Conservation (phyloP, 257 asterid genomes). For the Solanum tacnaense region DNA sequence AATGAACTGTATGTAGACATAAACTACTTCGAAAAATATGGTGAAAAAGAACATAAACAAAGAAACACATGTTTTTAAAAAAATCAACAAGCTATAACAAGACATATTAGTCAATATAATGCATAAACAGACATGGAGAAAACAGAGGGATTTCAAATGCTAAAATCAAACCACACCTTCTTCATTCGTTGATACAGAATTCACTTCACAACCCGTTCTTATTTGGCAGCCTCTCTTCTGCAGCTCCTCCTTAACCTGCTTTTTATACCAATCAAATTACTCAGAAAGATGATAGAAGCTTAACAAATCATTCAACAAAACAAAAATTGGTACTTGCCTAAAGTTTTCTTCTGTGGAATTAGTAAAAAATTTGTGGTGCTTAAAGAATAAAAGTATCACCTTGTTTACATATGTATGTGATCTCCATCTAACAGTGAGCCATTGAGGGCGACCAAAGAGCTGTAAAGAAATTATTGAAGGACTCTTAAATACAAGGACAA, state of each 20-base stretch:
- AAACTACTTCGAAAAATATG: no score
- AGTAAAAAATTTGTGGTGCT: not conserved
- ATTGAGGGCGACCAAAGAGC: constrained; percentile 90
- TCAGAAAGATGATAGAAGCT: not conserved
- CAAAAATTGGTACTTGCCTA: not conserved
- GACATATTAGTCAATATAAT: no score
- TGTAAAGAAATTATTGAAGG: constrained; percentile 11
- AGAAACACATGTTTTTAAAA: no score
- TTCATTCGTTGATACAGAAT: constrained; percentile 39
- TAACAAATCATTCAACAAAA: not conserved
- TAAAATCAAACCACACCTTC: constrained; percentile 26
- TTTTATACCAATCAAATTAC: not conserved
- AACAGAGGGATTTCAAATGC: not conserved
- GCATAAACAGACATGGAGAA: not conserved
- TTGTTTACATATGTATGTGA: constrained; percentile 52
- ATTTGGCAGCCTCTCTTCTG: constrained; percentile 61
- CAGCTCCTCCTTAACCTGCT: constrained; percentile 52
- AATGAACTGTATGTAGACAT: not conserved
- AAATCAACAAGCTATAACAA: no score
- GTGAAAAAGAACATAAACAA: no score
- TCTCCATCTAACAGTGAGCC: constrained; percentile 84
- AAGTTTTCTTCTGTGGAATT: no score
- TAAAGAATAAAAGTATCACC: constrained; percentile 16
- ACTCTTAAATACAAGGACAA: not conserved
- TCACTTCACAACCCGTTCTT: constrained; percentile 50